phyloP scores from a whole-genome alignment of 805 yeast species.

The Kuraishia piskuri region DNA sequence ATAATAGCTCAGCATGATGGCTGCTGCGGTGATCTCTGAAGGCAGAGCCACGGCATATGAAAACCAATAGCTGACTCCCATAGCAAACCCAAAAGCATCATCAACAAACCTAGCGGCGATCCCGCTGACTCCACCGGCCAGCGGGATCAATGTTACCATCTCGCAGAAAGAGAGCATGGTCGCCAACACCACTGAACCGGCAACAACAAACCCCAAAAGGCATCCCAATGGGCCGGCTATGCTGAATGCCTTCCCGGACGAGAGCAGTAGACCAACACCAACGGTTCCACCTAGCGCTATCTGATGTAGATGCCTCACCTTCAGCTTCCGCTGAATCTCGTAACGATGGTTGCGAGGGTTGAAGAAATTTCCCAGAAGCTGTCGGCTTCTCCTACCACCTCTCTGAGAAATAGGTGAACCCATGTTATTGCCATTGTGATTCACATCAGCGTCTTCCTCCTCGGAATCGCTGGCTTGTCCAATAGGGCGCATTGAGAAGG shows the following conservation, averaged over 20 bases:
- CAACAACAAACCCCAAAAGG: constrained; percentile 52
- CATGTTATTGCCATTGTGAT: neutral
- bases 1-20: constrained; percentile 67
- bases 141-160: constrained; percentile 71
- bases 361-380: constrained; percentile 4
- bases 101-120: constrained; percentile 68
- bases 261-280: constrained; percentile 67
- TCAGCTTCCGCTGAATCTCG: constrained; percentile 46
- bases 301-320: constrained; percentile 65
- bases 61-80: constrained; percentile 68
- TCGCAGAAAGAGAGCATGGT: constrained; percentile 74
- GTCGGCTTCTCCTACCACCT: neutral
- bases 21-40: constrained; percentile 73
- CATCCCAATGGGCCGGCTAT: constrained; percentile 77
- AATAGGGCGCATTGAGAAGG: neutral
- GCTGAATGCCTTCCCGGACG: constrained; percentile 64
- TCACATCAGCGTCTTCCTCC: neutral
- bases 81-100: constrained; percentile 68
- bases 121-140: constrained; percentile 74
- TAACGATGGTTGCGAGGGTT: constrained; percentile 3
- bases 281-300: constrained; percentile 72
- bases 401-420: neutral
- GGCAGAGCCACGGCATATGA: constrained; percentile 69
- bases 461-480: neutral
- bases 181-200: constrained; percentile 58